phyloP scores from a whole-genome alignment of 805 yeast genomes.

The Phaffomyces antillensis region DNA sequence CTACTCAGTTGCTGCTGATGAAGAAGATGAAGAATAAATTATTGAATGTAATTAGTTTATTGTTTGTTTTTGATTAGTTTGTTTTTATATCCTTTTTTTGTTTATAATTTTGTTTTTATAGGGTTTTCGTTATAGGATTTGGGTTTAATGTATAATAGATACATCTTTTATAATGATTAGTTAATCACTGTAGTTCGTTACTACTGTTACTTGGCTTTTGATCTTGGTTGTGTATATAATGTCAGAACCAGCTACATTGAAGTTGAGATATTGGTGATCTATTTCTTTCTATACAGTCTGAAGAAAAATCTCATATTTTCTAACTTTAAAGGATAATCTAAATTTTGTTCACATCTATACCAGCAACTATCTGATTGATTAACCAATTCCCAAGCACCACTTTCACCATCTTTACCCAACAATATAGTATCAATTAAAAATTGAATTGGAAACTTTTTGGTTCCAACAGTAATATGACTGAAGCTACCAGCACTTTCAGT shows the following conservation, averaged over 20 bases:
- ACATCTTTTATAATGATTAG: slow-evolving; percentile 7
- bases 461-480: slow-evolving; percentile 71
- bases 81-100: slow-evolving; percentile 5
- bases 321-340: slow-evolving; percentile 58
- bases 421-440: slow-evolving; percentile 70
- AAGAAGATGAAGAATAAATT: slow-evolving; percentile 87
- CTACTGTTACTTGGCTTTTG: no score
- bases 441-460: slow-evolving; percentile 75
- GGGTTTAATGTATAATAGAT: slow-evolving; percentile 17
- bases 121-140: slow-evolving; percentile 14
- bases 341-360: slow-evolving; percentile 54
- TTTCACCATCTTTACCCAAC: slow-evolving; percentile 39
- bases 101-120: slow-evolving; percentile 11
- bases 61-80: neutral
- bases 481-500: slow-evolving; percentile 89
- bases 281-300: slow-evolving; percentile 58
- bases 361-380: slow-evolving; percentile 69
- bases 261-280: neutral
- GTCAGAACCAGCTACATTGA: no score
- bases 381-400: slow-evolving; percentile 61
- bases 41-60: slow-evolving; percentile 1
- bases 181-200: neutral
- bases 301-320: slow-evolving; percentile 88
- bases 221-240: no score
- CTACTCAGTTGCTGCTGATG: slow-evolving; percentile 98